Base-by-base conservation (phyloP, 2,329 filamentous ascomycete species). In the Macrophomina phaseolina region DNA sequence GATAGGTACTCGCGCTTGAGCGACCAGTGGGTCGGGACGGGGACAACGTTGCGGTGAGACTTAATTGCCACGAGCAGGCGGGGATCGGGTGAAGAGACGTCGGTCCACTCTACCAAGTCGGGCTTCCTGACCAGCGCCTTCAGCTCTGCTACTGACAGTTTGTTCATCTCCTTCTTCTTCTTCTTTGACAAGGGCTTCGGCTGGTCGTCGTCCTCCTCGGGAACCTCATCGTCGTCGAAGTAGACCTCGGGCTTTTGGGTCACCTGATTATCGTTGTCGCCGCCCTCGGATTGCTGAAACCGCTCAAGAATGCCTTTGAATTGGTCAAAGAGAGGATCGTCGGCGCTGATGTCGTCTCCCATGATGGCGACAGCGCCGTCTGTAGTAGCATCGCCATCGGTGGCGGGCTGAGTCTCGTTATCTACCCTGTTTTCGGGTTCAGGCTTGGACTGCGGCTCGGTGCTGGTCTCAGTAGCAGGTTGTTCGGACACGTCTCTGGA, bases 51-150 rank as follows among this genome's bases (percentile, higher is more conserved):
- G 71, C 94, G 89, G 77, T 96, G 92, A 3, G 92, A 91, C 80
- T 98, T 99, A 83, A 99, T 94, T 75, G 97, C 92, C 32, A 98
- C 92, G 11, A 99, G 86, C 51, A 98, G 83, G 66, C 90, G 88
- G 14, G 95, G 95, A 76, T 99, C 94, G 32, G 91, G 89, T 0
- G 95, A 94, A 16, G 93, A 96, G 12, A 92, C 92, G 76, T 99
- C 95, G 65, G 96, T 95, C 95, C 95, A 98, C 75, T 99, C 95
- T 5, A 99, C 94, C 9, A 97, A 88, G 78, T 99, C 95, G 2
- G 95, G 95, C 72, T 94, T 94, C 73, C 86, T 87, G 68, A 97
- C 95, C 65, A 97, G 82, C 5, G 94, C 92, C 81, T 99, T 99
- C 70, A 99, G 86, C 80, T 98, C 93, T 58, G 95, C 95, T 68